Evolutionary conservation across 208 protist genomes (phyloP), one percentile per base, ranked within the genome.

Genomic region (Leishmania lainsoni): DNA sequence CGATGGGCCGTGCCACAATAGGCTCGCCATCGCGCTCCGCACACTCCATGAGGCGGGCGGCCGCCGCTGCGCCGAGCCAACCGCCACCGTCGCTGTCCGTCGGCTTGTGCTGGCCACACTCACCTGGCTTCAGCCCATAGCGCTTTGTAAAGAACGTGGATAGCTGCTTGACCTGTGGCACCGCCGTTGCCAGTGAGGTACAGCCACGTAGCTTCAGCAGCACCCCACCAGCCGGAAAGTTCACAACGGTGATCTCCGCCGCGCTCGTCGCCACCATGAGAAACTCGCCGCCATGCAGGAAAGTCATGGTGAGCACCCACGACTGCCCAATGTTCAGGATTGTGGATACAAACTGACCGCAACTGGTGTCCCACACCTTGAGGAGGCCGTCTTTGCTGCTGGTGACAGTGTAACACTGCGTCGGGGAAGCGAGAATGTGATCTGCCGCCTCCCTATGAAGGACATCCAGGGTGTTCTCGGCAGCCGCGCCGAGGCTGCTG

Each of bases 151-250:
- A 75, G 14, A 76, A 72, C 51, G 92, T 88, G 12, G 83, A 88
- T 49, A 86, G 84, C 83, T 95, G 92, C 83, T 83, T 76, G 56
- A 97, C 91, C 29, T 78, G 56, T 45, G 79, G 70, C 63, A 91
- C 83, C 52, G 92, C 90, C 32, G 91, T 93, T 22, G 89, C 69
- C 1, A 94, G 56, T 14, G 91, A 88, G 35, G 81, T 83, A 80
- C 94, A 97, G 75, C 94, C 94, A 42, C 91, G 86, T 81, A 91
- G 89, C 83, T 97, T 97, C 79, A 94, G 87, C 29, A 95, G 75
- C 22, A 96, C 87, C 22, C 87, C 83, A 16, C 89, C 87, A 4
- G 81, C 76, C 9, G 92, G 87, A 52, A 95, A 91, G 73, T 96
- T 92, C 59, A 96, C 65, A 20, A 97, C 76, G n/a, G 94, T 97